Evolutionary conservation across 2,329 filamentous ascomycete species (phyloP), one percentile per base, ranked within the genome.

Genomic region (Epichloe sylvatica): DNA sequence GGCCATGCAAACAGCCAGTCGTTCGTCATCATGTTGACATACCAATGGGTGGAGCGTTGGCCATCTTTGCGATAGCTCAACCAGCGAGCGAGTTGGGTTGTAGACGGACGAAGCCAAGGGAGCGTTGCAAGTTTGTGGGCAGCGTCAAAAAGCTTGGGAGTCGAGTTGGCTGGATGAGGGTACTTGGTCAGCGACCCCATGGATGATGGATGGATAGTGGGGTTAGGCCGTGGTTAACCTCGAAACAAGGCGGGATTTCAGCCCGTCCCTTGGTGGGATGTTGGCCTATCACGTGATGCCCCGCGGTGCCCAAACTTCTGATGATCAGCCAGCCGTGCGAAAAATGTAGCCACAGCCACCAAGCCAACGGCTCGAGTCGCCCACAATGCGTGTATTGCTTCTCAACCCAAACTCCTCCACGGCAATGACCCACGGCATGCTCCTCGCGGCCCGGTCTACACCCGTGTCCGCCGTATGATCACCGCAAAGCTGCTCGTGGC

Each of bases 361-460:
- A 19, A 30, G 3, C 25, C 25, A 30, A 4, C 25, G 8, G 1
- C 25, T 23, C n/a, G 17, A 5, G 15, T 13, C 17, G 11, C 11
- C 3, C 19, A 46, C 19, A 33, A 52, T 51, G 54, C 53, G 47
- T 47, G 79, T 90, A 54, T 73, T 91, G 39, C 70, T 91, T 53
- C 74, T 91, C 58, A 91, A 92, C 60, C 86, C 86, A 35, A 92
- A 92, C 67, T 88, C 84, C 2, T 87, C 82, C 1, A 58, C 68
- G 50, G 69, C 73, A 49, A 91, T 91, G 85, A 91, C 85, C 11
- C 69, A 78, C 6, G 78, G 76, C 25, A 72, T 90, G 57, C 72
- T 51, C 21, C 25, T 47, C n/a, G 54, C 54, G 5, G 56, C 56
- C 47, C 52, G 41, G 36, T 52, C 45, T n/a, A 53, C 49, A 8